Conservation (phyloP, 2,329 filamentous ascomycete species). For the Cryphonectria naterciae region DNA sequence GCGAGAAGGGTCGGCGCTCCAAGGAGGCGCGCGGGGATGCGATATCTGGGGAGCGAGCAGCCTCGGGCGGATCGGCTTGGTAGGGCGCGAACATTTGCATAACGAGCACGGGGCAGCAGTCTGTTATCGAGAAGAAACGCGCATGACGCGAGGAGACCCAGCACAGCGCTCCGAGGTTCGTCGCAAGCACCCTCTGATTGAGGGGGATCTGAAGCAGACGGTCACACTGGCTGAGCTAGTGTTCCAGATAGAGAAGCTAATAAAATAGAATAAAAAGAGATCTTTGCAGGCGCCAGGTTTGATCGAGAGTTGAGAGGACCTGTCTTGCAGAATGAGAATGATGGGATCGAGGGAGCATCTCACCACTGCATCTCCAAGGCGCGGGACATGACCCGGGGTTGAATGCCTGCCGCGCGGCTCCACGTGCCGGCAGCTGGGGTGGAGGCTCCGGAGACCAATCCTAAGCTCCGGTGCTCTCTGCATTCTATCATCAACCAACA, state of each 20-base stretch:
- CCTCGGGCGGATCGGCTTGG: conserved; percentile 88
- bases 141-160: not conserved
- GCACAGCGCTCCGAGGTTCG: not conserved
- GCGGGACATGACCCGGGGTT: conserved; percentile 13
- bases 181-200: not conserved
- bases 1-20: conserved; percentile 60
- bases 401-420: conserved; percentile 22
- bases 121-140: not conserved
- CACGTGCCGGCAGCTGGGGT: not conserved
- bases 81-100: conserved; percentile 87
- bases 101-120: conserved; percentile 8
- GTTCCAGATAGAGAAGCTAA: not conserved
- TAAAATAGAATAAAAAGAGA: not conserved
- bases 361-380: not conserved
- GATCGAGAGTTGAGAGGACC: not conserved
- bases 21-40: conserved; percentile 62
- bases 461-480: not conserved
- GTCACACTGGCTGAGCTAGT: not conserved
- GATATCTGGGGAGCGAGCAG: conserved; percentile 71
- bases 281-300: not conserved
- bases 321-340: not conserved
- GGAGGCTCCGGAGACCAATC: not conserved
- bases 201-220: not conserved
- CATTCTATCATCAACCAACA: not conserved
- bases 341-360: not conserved